Conservation (phyloP, 139 green algal genomes). For the Pleodorina starrii region DNA sequence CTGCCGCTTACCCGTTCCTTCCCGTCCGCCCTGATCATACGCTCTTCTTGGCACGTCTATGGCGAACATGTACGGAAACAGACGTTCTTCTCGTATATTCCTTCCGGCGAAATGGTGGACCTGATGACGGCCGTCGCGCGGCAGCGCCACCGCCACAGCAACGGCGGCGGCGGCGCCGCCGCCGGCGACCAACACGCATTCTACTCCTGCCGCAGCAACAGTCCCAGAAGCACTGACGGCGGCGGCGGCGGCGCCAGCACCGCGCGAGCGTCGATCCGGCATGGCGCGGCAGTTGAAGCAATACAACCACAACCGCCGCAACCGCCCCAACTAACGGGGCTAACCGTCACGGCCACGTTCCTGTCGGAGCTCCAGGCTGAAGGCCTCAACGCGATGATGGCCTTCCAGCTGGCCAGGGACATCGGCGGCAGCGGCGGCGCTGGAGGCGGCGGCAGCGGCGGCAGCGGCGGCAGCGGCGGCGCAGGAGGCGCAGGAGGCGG, state of each 20-base stretch:
- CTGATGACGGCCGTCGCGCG: not conserved
- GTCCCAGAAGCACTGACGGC: not conserved
- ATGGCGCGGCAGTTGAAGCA: not conserved
- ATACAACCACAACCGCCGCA: not conserved
- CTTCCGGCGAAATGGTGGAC: not conserved
- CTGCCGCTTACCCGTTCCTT: no score
- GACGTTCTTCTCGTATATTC: not conserved
- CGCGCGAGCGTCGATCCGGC: no score
- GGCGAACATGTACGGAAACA: conserved; percentile 8
- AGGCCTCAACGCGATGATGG: not conserved
- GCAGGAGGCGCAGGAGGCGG: no score
- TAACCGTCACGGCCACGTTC: not conserved
- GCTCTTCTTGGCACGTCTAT: no score
- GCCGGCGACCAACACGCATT: not conserved
- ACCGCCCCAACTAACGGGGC: not conserved
- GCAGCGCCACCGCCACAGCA: not conserved
- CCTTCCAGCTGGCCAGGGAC: not conserved
- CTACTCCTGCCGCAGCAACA: no score
- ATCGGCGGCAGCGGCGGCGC: not conserved
- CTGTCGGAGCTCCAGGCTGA: not conserved
- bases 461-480: no score
- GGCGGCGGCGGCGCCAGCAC: not conserved
- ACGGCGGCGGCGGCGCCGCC: not conserved
- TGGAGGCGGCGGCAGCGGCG: not conserved
- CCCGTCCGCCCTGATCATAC: no score